Evolutionary conservation across 1,284 basidiomycete species (phyloP), one percentile per base, ranked within the genome.

Genomic region (Earliella scabrosa): DNA sequence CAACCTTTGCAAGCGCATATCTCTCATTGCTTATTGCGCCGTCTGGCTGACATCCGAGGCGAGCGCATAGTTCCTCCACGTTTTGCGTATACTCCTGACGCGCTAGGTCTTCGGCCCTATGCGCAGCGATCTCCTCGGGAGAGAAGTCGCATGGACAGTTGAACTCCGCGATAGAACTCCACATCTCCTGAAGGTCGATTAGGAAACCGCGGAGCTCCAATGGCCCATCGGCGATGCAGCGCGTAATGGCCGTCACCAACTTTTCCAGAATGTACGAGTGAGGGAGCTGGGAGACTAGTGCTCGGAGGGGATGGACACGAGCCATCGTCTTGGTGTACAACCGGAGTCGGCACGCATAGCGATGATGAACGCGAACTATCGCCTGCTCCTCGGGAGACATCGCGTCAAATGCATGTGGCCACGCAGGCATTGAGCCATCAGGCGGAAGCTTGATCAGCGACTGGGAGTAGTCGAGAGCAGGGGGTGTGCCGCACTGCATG

Each of bases 131-230:
- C 39, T 58, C 56, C 16, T 54, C 43, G 6, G 41, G 32, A 2
- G 43, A 45, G 40, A 58, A 58, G 31, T 54, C 52, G 16, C 54
- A 38, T 6, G 56, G 52, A 35, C 56, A 54, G 24, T 52, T 47
- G 26, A 23, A 20, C 31, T 51, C 56, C 2, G 32, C 29, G 47
- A 54, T 36, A 14, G 2, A 11, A n/a, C 27, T 24, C 56, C 52
- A 58, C 8, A 20, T 39, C n/a, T 49, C 20, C 44, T 58, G 52
- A 9, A 58, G 38, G 0, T 20, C 32, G 27, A 58, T 46, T 0
- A 58, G 48, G 14, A 43, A 6, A 1, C 47, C 47, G 21, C 36
- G 56, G 10, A 58, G 56, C 11, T 47, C 36, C 26, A 14, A 13
- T 2, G 56, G 56, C 7, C 56, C 56, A 4, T 54, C 56, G 1